Evolutionary conservation across 495 filamentous ascomycete genomes (phyloP), one percentile per base, ranked within the genome.

Genomic region (Tricharina praecox): DNA sequence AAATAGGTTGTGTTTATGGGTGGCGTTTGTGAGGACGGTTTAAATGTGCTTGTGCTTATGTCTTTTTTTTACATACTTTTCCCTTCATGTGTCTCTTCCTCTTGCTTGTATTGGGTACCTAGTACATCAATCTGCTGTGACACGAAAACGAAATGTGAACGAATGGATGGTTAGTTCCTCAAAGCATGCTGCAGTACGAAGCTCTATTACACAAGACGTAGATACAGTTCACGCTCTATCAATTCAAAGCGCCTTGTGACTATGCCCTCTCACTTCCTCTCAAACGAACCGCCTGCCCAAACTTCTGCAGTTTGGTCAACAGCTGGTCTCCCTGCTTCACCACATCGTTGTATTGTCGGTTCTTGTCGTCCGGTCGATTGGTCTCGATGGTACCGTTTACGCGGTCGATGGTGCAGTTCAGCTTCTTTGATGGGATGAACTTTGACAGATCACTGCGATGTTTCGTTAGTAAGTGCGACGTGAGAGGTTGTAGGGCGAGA

Each of bases 281-380:
- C 66, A 97, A 71, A 55, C 92, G 72, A 24, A 97, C 90, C 2
- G 88, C 80, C 68, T 97, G 90, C 18, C 90, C 90, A 60, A 95
- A 97, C 69, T 96, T 97, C 68, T 97, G 90, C 43, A 97, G 70
- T 71, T 97, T 97, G 50, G 92, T 97, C 63, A 97, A 94, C 40
- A 97, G 67, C 56, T 88, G 78, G 66, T 97, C 90, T 23, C 90
- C 90, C 59, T 95, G 88, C 70, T 87, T 90, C 41, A 97, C 85
- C 26, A 95, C 84, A 58, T 95, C 90, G 41, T 86, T 77, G 63
- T 96, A 97, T 65, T 97, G 90, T 70, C 92, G 93, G 71, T 95
- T 94, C 75, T 96, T 96, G 64, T 93, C 85, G 60, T 95, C 92
- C 3, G 90, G 87, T 42, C 92, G 72, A 66, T 93, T 93, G 21